Base-by-base conservation (phyloP, 139 green algal species). In the Picochlorum sp. region DNA sequence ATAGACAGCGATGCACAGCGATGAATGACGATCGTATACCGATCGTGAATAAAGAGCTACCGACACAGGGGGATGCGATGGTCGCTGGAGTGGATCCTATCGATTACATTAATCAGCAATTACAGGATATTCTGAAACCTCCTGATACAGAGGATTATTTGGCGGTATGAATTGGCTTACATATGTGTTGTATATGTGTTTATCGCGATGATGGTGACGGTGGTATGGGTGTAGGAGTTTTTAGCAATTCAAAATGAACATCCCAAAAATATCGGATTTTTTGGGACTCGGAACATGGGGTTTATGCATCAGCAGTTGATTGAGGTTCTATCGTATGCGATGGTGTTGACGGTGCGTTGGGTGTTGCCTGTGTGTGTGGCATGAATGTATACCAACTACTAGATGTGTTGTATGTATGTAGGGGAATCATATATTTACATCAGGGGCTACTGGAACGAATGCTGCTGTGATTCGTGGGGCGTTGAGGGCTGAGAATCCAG, bases 211-310 rank as follows among this genome's bases (percentile, higher is more conserved):
- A 34, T 44, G 41, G 14, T 56, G 26, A 6, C 16, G 32, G 41
- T 63, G 15, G 28, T 3, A n/a, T 45, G 13, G 0, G 14, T 77
- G 69, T 85, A 98, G 89, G 92, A 98, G 77, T 85, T 98, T 34
- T 72, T 98, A 34, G 93, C 93, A 21, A 97, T 98, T 51, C 90
- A 97, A 71, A 82, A 88, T 58, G 83, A 91, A 68, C 88, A 87
- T 2, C 90, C 93, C 0, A 92, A 95, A 57, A 81, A 84, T 46
- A 84, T 98, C 15, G 93, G 89, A 1, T 98, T 98, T 74, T 98
- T 98, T 80, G 93, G 93, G 10, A 98, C 93, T 20, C 74, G 93
- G 16, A 98, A 98, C 77, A 98, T 98, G 90, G 94, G 94, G 2
- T 92, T 95, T 49, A 82, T 94, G 59, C 92, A 99, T 70, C 93